These are phyloP conservation scores for Flaveria robusta DNA, from an alignment of 129 eudicot genomes.

Conservation along the genomic window DNA sequence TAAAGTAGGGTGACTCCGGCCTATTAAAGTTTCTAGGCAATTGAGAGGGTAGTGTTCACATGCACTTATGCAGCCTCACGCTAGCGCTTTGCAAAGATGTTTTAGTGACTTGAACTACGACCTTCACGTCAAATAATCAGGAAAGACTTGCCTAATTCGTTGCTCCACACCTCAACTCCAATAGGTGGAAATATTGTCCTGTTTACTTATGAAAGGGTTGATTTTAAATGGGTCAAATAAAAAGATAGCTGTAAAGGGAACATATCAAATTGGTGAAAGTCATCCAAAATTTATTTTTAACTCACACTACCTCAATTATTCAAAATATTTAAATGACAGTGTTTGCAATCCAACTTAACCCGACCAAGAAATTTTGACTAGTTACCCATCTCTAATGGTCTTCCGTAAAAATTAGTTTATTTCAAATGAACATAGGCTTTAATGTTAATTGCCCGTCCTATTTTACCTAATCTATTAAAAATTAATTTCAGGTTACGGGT, in stretches of 20 bases:
- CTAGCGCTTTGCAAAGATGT: background rate
- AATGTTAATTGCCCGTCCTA: background rate
- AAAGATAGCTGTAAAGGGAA: background rate
- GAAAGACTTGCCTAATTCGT: background rate
- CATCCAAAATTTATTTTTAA: background rate
- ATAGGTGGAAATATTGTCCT: background rate
- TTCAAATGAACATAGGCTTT: background rate
- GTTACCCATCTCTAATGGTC: background rate
- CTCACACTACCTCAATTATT: no score
- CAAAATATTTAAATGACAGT: no score
- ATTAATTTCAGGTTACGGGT: slow-evolving; percentile 67
- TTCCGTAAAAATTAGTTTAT: background rate
- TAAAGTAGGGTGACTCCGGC: background rate
- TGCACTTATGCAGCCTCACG: background rate
- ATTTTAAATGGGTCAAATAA: background rate
- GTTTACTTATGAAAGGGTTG: background rate
- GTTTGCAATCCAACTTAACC: no score
- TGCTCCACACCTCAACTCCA: background rate
- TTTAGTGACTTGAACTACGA: background rate
- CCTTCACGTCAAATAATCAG: background rate
- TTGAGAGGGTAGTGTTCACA: background rate
- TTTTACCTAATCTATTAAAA: background rate
- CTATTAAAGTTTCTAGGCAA: background rate
- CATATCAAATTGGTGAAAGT: background rate
- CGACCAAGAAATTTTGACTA: background rate